Evolutionary conservation across 106 monocot genomes (phyloP), one percentile per base, ranked within the genome.

Genomic region (Dendrobium catenatum): DNA sequence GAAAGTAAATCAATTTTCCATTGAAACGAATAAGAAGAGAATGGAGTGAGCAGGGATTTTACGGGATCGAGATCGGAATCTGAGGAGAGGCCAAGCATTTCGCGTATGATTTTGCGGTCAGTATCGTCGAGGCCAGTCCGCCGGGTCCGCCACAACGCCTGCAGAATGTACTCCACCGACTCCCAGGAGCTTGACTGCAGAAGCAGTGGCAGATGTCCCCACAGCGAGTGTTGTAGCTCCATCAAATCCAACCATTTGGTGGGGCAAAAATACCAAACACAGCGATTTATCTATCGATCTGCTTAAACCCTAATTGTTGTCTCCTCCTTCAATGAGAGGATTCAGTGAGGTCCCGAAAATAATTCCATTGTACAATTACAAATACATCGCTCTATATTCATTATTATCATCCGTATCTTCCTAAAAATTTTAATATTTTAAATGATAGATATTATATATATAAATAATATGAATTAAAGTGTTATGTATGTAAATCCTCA

Each of bases 111-210:
- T 48, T 64, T 47, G 37, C 93, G 93, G 82, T 96, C 93, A 83
- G 93, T 80, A 78, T 89, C 80, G 82, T 96, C 93, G 78, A 96
- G 93, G 64, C 96, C 96, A 55, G 96, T 93, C 43, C 80, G 79
- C 79, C 96, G 91, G 19, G 96, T 91, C 75, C 93, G 85, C 96
- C 96, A 96, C 46, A 96, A 84, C 1, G 83, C 86, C 81, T 93
- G 89, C 29, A 96, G 89, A n/a, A 96, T 82, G 87, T 93, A 93
- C 85, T 96, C 96, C 51, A 96, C 87, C 37, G 93, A 93, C 13
- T 96, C 96, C 88, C 91, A 93, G 1, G 93, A 93, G 74, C 82
- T 81, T 37, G 91, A 90, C 31, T 83, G 84, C 8, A 90, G 72
- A 82, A 96, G 84, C 43, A 96, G 75, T 18, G 89, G 88, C 72